A percentile compares a stretch with the other conserved stretches of the same genome.
Conservation (phyloP, 129 eudicot genomes). For the Ambrosia trifida region DNA sequence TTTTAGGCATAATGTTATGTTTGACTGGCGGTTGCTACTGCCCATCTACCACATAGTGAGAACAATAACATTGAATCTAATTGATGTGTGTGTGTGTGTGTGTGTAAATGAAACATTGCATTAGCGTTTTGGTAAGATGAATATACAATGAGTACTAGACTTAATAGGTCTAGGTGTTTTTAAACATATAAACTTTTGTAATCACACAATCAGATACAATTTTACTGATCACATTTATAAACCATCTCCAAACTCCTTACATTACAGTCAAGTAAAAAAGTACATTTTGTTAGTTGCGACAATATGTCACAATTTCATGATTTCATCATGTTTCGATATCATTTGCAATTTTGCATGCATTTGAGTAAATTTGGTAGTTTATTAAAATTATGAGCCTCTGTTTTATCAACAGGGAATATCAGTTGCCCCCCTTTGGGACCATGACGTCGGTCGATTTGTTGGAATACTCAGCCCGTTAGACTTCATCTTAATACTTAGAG, state of each 20-base stretch:
- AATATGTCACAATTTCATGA: neutral
- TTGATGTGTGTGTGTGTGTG: neutral
- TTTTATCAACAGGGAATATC: constrained; percentile 62
- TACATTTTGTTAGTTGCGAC: neutral
- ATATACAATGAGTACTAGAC: neutral
- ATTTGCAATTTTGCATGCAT: neutral
- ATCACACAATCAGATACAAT: neutral
- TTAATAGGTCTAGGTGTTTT: neutral
- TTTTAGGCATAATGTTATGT: constrained; percentile 9
- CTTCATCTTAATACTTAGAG: constrained; percentile 73
- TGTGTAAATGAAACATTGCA: neutral
- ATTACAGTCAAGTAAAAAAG: neutral
- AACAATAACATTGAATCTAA: constrained; percentile 1
- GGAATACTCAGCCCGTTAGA: constrained; percentile 83
- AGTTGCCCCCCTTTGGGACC: constrained; percentile 83
- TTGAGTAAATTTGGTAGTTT: neutral
- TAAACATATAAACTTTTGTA: neutral
- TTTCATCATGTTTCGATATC: neutral
- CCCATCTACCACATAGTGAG: neutral
- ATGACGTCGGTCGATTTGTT: constrained; percentile 61
- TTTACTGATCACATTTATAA: neutral
- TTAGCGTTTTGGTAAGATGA: neutral
- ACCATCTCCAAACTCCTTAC: neutral
- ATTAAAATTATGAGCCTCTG: neutral
- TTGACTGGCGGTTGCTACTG: constrained; percentile 1